These are phyloP conservation scores for Ascochyta koolunga DNA, from an alignment of 2,329 filamentous ascomycete species.

Conservation along the genomic window DNA sequence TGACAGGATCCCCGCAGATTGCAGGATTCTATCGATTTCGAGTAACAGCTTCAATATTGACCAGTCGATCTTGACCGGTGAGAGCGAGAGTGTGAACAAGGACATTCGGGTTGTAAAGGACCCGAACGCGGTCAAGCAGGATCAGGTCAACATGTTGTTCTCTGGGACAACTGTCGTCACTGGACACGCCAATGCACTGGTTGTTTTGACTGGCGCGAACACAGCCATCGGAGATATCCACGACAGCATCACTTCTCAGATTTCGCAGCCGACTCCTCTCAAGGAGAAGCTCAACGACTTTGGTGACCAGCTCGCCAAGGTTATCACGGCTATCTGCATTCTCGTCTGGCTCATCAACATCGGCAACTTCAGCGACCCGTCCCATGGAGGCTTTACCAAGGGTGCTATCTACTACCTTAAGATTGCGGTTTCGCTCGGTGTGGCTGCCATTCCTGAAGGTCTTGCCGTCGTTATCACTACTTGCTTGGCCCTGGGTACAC, in stretches of 20 bases:
- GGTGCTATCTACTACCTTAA: slow-evolving; percentile 99
- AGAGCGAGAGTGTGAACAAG: slow-evolving; percentile 96
- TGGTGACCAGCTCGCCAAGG: slow-evolving; percentile 93
- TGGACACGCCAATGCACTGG: slow-evolving; percentile 87
- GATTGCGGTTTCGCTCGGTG: slow-evolving; percentile 97
- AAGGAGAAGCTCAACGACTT: slow-evolving; percentile 99
- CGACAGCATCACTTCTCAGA: slow-evolving; percentile 97
- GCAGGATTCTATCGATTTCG: slow-evolving; percentile 84
- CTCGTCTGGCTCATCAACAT: slow-evolving; percentile 99
- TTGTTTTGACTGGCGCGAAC: slow-evolving; percentile 84
- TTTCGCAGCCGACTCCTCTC: slow-evolving; percentile 93
- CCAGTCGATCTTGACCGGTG: slow-evolving; percentile 94
- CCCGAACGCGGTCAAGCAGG: slow-evolving; percentile 88
- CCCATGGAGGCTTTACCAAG: slow-evolving; percentile 92
- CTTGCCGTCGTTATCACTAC: slow-evolving; percentile 99
- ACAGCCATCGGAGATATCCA: slow-evolving; percentile 99
- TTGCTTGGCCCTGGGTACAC: slow-evolving; percentile 90
- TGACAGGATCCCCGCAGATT: slow-evolving; percentile 93
- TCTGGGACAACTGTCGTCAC: slow-evolving; percentile 97
- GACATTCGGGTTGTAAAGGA: slow-evolving; percentile 74
- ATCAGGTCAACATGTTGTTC: slow-evolving; percentile 97
- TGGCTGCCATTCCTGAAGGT: slow-evolving; percentile 96
- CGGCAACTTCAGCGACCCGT: slow-evolving; percentile 92
- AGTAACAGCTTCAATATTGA: slow-evolving; percentile 98
- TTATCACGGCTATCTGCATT: slow-evolving; percentile 96